Evolutionary conservation across 306 rosid species (phyloP), one percentile per base, ranked within the genome.

Genomic region (Cercis canadensis): DNA sequence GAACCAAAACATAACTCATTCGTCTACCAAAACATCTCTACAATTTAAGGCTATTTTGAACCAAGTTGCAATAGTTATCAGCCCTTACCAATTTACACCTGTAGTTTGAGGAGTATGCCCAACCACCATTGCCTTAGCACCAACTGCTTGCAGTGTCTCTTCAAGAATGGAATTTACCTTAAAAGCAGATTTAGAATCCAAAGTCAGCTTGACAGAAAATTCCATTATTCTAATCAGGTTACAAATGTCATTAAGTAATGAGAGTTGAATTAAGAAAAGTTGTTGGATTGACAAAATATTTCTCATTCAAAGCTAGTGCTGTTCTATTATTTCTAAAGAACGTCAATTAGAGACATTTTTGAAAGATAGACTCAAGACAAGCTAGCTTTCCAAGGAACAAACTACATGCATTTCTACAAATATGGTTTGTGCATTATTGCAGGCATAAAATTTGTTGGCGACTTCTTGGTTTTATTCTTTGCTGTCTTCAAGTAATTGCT

Each of bases 91-190:
- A 57, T 94, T 94, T 72, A 81, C 95, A 65, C 99, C 99, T 1
- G 46, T 45, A 63, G 85, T 78, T 91, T 94, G 99, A 80, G 97
- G 99, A 80, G 99, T 94, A 69, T 94, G 99, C 61, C 99, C 99
- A 5, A 94, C 99, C 55, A 94, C 99, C 96, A 94, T 89, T 53
- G 92, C 92, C 84, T 78, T 94, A 11, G 97, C 97, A 57, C 86
- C 99, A 67, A 86, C 58, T 64, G 97, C 92, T 72, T 87, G 80
- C 57, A 94, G 76, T 61, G 99, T 94, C 85, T 88, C 92, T 73
- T 87, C 82, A 46, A 94, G 95, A 82, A 86, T 69, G 51, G 88
- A 78, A 79, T 83, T 47, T 69, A 91, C 85, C 97, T 94, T 83
- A 72, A 57, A 31, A 60, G 65, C 39, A 60, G 54, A 46, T 34